Evolutionary conservation across 352 stramenopile genomes (phyloP).

Genomic region (Phytopythium montanum): DNA sequence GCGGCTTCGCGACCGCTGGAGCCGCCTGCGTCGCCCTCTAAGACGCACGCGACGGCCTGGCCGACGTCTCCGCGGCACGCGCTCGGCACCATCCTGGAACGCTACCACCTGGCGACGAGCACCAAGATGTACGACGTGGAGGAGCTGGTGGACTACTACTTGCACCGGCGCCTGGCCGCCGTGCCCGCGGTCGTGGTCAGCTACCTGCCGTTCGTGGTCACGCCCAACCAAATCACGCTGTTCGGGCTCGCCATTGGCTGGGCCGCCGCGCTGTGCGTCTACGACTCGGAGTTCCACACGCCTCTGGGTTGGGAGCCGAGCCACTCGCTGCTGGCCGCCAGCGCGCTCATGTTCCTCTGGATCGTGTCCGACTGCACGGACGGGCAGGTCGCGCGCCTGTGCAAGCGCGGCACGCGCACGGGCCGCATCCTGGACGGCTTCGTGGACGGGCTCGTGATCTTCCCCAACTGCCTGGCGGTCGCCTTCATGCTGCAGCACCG

Average conservation of each 20-base stretch:
- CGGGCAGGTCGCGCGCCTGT: conserved; percentile 76
- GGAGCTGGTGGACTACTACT: conserved; percentile 84
- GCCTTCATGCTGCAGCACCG: conserved; percentile 48
- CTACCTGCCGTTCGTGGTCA: conserved; percentile 83
- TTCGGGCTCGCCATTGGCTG: conserved; percentile 72
- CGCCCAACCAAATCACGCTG: conserved; percentile 84
- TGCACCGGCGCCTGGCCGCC: conserved; percentile 71
- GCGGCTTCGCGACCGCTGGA: conserved; percentile 21
- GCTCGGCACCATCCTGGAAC: conserved; percentile 42
- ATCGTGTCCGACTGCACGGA: conserved; percentile 86
- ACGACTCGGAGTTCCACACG: conserved; percentile 79
- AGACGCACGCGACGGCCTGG: conserved; percentile 12
- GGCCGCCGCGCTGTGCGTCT: conserved; percentile 61
- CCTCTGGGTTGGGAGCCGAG: conserved; percentile 58
- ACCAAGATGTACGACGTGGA: conserved; percentile 89
- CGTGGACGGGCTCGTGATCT: conserved; percentile 72
- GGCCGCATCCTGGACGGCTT: conserved; percentile 77
- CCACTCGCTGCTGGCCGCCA: conserved; percentile 47
- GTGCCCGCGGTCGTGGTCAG: conserved; percentile 74
- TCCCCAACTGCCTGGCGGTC: conserved; percentile 67
- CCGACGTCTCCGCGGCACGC: conserved; percentile 9
- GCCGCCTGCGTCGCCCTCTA: neutral
- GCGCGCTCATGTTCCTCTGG: conserved; percentile 73
- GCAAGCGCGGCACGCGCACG: conserved; percentile 76
- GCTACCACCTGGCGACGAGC: conserved; percentile 64